Evolutionary conservation across 1,139 yeast species (phyloP).

Genomic region (Groenewaldozyma auringiensis): DNA sequence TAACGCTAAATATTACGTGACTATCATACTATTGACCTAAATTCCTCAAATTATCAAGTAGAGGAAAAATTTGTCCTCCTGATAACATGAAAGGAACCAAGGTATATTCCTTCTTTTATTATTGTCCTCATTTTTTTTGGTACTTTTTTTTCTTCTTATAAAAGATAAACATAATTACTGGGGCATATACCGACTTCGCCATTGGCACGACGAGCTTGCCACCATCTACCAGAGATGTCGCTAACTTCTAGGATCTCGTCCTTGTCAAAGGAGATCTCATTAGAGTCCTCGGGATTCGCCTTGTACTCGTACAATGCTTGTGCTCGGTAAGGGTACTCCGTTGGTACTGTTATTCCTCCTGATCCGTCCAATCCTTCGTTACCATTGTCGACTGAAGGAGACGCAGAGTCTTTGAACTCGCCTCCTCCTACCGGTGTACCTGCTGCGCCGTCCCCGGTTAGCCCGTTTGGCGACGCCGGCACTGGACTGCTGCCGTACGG

Average conservation of each 20-base stretch:
- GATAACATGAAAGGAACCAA: too few relatives aligned
- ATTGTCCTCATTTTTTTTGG: too few relatives aligned
- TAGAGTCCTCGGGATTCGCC: conserved; percentile 92
- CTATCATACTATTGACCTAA: too few relatives aligned
- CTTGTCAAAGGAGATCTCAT: conserved; percentile 82
- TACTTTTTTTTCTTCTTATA: too few relatives aligned
- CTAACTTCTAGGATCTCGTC: conserved; percentile 88
- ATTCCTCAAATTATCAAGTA: too few relatives aligned
- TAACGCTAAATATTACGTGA: too few relatives aligned
- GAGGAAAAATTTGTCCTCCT: too few relatives aligned
- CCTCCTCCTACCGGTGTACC: not conserved
- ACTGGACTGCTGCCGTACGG: not conserved
- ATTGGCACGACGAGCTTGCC: conserved; percentile 87
- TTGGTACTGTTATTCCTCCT: conserved; percentile 25
- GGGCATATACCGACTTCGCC: conserved; percentile 98
- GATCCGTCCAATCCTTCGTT: conserved; percentile 11
- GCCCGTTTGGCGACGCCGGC: not conserved
- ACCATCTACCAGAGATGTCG: conserved; percentile 95
- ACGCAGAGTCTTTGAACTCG: not conserved
- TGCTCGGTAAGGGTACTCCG: conserved; percentile 75
- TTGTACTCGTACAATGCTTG: conserved; percentile 78
- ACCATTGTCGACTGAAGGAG: not conserved
- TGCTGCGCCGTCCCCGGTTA: conserved; percentile 1
- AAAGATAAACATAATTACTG: conserved; percentile 78
- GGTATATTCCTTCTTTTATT: too few relatives aligned